Percentiles rank a stretch among this genome's conserved stretches.
phyloP scores from a whole-genome alignment of 1,284 basidiomycete species.

The Ganoderma leucocontextum region DNA sequence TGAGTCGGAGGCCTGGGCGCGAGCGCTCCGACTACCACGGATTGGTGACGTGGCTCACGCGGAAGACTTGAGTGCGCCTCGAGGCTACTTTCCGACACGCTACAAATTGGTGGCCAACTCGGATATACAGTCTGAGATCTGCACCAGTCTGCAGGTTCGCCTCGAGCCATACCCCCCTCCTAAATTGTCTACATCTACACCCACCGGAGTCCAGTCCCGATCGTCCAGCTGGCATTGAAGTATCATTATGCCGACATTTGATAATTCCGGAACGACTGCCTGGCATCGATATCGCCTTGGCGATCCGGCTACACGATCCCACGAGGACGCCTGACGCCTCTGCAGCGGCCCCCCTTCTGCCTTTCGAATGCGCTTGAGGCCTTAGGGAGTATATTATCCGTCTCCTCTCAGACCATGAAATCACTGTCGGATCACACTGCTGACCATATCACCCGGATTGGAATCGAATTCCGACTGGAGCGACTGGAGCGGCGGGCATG shows the following conservation, averaged over 20 bases:
- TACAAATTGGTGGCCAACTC: background rate
- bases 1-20: background rate
- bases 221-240: background rate
- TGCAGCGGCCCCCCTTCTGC: background rate
- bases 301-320: background rate
- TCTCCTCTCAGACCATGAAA: background rate
- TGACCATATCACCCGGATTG: background rate
- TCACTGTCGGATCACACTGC: background rate
- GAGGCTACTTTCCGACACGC: constrained; percentile 2
- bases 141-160: background rate
- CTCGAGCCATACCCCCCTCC: background rate
- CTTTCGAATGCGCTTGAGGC: background rate
- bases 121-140: too few relatives aligned
- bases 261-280: background rate
- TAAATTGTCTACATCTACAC: background rate
- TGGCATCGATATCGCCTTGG: background rate
- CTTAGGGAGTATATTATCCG: background rate
- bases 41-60: background rate
- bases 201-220: background rate
- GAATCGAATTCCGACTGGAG: too few relatives aligned
- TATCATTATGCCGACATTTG: too few relatives aligned
- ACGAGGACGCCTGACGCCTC: background rate
- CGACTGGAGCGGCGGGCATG: too few relatives aligned
- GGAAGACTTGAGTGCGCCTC: constrained; percentile 2
- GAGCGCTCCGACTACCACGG: background rate